Percentiles rank a stretch among this genome's conserved stretches.
These are phyloP conservation scores for Penicillium frequentans DNA, from an alignment of 2,329 filamentous ascomycete genomes.

Conservation along the genomic window DNA sequence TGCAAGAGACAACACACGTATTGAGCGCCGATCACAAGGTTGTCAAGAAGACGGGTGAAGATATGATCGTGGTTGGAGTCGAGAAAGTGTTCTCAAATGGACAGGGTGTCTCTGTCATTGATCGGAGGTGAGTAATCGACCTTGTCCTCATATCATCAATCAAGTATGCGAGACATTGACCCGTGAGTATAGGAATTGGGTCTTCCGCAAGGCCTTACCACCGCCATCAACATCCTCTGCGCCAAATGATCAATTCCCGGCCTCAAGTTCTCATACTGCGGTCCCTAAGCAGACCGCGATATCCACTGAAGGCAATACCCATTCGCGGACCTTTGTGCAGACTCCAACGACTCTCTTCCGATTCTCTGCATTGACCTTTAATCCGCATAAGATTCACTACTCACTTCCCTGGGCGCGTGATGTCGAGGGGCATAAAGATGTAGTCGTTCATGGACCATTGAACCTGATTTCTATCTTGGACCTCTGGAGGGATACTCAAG, in stretches of 20 bases:
- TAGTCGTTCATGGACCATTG: constrained; percentile 46
- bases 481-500: constrained; percentile 43
- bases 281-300: constrained; percentile 19
- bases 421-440: constrained; percentile 44
- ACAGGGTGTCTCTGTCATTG: constrained; percentile 54
- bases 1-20: constrained; percentile 58
- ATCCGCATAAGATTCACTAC: constrained; percentile 48
- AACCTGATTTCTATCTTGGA: constrained; percentile 46
- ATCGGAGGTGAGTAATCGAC: constrained; percentile 49
- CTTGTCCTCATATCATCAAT: not conserved
- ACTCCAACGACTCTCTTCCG: constrained; percentile 44
- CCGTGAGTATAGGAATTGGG: constrained; percentile 39
- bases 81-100: constrained; percentile 60
- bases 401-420: constrained; percentile 44
- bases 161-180: not conserved
- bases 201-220: constrained; percentile 44
- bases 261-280: constrained; percentile 13
- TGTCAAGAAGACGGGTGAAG: constrained; percentile 54
- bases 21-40: constrained; percentile 56
- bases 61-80: constrained; percentile 66
- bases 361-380: constrained; percentile 47
- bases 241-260: not conserved
- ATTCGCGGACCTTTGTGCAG: constrained; percentile 37
- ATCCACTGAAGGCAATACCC: constrained; percentile 21
- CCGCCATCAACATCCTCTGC: constrained; percentile 9